phyloP scores from a whole-genome alignment of 2,329 filamentous ascomycete species.

The Erysiphe pulchra region DNA sequence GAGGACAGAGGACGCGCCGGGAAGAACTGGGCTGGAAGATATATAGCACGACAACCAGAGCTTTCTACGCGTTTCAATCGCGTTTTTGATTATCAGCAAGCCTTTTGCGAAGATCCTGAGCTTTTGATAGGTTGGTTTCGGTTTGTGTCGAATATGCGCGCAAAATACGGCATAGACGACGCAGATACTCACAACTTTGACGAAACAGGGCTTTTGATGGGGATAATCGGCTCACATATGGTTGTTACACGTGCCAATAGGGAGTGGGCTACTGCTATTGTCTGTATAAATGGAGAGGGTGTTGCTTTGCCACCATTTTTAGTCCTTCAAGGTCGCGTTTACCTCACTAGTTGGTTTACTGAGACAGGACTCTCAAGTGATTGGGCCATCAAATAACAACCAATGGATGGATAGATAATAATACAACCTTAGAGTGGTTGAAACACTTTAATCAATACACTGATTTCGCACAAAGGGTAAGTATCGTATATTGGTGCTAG shows the following conservation, averaged over 20 bases:
- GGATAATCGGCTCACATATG: no score
- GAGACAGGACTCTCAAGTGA: conserved; percentile 5
- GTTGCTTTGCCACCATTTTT: conserved; percentile 6
- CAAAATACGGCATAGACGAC: conserved; percentile 6
- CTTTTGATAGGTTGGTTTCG: conserved; percentile 4
- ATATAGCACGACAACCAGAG: no score
- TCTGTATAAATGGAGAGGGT: no score
- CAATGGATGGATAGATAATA: conserved; percentile 14
- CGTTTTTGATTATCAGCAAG: conserved; percentile 5
- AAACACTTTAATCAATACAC: conserved; percentile 8
- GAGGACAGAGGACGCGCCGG: no score
- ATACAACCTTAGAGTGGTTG: conserved; percentile 14
- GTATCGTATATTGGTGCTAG: no score
- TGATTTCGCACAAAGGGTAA: conserved; percentile 1
- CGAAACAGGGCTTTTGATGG: no score
- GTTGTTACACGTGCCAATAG: no score
- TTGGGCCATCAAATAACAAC: conserved; percentile 8
- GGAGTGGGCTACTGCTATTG: no score
- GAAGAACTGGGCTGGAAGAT: no score
- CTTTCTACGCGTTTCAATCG: neutral
- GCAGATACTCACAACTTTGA: no score
- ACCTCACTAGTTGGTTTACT: conserved; percentile 5
- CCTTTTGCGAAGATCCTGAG: conserved; percentile 6
- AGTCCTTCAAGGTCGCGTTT: conserved; percentile 6
- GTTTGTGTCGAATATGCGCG: conserved; percentile 4